These are phyloP conservation scores for Helminthosporium solani DNA, from an alignment of 2,329 filamentous ascomycete species.

Conservation along the genomic window DNA sequence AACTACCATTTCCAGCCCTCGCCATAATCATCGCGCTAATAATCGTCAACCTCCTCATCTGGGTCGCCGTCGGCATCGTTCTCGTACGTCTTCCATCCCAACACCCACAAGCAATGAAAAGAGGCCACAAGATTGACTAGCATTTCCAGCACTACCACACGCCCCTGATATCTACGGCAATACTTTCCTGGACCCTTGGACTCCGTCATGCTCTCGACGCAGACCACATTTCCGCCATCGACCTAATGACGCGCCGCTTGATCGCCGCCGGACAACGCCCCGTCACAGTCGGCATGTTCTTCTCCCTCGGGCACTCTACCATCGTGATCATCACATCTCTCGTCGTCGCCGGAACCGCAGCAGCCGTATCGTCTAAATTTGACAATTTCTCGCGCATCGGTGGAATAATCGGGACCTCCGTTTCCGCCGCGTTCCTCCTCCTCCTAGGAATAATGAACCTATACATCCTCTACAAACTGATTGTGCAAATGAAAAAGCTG, in stretches of 20 bases:
- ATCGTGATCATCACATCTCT: conserved; percentile 89
- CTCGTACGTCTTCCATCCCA: conserved; percentile 45
- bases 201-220: conserved; percentile 94
- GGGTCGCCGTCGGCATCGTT: conserved; percentile 59
- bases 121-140: background rate
- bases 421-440: conserved; percentile 81
- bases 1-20: conserved; percentile 58
- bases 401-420: conserved; percentile 83
- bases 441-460: conserved; percentile 79
- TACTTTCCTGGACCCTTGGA: conserved; percentile 84
- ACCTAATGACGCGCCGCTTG: conserved; percentile 88
- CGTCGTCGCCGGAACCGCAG: conserved; percentile 86
- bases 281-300: conserved; percentile 91
- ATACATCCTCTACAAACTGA: conserved; percentile 78
- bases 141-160: conserved; percentile 42
- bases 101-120: background rate
- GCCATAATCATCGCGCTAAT: conserved; percentile 58
- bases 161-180: conserved; percentile 72
- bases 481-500: conserved; percentile 66
- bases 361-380: conserved; percentile 78
- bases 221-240: conserved; percentile 91
- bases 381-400: conserved; percentile 77
- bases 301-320: conserved; percentile 90
- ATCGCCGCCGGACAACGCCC: conserved; percentile 82
- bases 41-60: conserved; percentile 57